These are phyloP conservation scores for Tetrahymena thermophila DNA, from an alignment of 73 alveolate species.

Conservation along the genomic window DNA sequence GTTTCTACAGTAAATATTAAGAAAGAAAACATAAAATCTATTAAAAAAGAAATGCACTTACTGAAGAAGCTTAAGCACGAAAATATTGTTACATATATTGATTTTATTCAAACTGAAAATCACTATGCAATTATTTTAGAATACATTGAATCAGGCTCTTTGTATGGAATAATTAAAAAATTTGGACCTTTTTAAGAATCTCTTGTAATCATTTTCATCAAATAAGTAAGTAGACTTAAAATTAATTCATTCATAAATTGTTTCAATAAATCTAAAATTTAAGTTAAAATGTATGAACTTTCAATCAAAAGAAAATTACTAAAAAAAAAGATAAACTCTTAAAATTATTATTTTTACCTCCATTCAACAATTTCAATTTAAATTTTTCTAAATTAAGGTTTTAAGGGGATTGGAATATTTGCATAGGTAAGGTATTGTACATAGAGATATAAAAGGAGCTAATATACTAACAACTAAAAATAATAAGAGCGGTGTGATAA, in stretches of 20 bases:
- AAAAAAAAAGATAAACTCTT: background rate
- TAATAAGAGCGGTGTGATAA: slow-evolving; percentile 63
- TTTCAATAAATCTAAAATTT: too few species aligned
- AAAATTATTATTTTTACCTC: too few species aligned
- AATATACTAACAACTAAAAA: slow-evolving; percentile 92
- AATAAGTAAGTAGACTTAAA: slow-evolving; percentile 65
- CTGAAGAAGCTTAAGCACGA: slow-evolving; percentile 84
- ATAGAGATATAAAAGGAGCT: slow-evolving; percentile 97
- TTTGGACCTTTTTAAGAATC: slow-evolving; percentile 88
- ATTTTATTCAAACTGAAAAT: slow-evolving; percentile 82
- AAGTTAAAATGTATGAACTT: too few species aligned
- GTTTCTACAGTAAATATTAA: slow-evolving; percentile 63
- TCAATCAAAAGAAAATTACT: too few species aligned
- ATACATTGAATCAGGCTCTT: slow-evolving; percentile 90
- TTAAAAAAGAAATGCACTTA: slow-evolving; percentile 79
- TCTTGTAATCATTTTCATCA: slow-evolving; percentile 78
- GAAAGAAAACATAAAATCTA: slow-evolving; percentile 69
- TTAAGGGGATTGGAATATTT: slow-evolving; percentile 89
- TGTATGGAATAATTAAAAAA: slow-evolving; percentile 74
- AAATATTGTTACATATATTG: slow-evolving; percentile 94
- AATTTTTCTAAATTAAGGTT: background rate
- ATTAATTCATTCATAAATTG: background rate
- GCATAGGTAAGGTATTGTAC: slow-evolving; percentile 91
- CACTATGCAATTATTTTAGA: slow-evolving; percentile 86
- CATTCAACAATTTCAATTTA: background rate